A percentile compares a stretch with the other conserved stretches of the same genome.
phyloP scores from a whole-genome alignment of 306 rosid species.

The Malus orientalis region DNA sequence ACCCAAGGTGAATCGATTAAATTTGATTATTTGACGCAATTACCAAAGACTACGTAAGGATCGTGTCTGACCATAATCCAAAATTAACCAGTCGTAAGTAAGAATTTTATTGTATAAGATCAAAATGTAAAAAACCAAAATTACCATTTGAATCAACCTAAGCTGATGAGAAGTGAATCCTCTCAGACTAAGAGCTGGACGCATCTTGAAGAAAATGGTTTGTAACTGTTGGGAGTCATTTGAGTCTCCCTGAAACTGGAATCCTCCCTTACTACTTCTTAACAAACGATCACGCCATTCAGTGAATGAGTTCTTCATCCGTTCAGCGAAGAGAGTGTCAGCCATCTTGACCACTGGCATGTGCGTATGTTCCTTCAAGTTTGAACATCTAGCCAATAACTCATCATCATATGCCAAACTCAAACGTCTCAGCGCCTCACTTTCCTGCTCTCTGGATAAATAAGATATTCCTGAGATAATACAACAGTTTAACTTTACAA shows the following conservation, averaged over 20 bases:
- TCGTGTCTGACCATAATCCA: background rate
- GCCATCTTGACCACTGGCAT: slow-evolving; percentile 32
- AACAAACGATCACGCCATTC: slow-evolving; percentile 78
- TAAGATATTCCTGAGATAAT: slow-evolving; percentile 94
- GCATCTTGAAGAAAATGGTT: slow-evolving; percentile 69
- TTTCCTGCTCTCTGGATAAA: slow-evolving; percentile 89
- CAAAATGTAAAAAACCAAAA: background rate
- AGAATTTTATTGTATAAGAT: slow-evolving; percentile 5
- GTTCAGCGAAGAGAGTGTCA: slow-evolving; percentile 61
- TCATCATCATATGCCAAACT: slow-evolving; percentile 34
- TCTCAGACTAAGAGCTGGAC: slow-evolving; percentile 62
- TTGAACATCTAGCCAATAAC: slow-evolving; percentile 22
- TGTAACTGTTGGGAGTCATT: slow-evolving; percentile 46
- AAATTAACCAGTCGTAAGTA: background rate
- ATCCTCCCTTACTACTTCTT: slow-evolving; percentile 32
- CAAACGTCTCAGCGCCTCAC: slow-evolving; percentile 41
- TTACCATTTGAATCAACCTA: slow-evolving; percentile 78
- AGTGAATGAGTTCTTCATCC: slow-evolving; percentile 62
- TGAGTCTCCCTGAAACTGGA: slow-evolving; percentile 37
- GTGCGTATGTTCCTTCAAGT: slow-evolving; percentile 33
- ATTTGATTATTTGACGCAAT: background rate
- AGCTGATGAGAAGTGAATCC: slow-evolving; percentile 83
- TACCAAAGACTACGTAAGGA: background rate
- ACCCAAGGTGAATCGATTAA: background rate
- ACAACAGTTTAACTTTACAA: slow-evolving; percentile 49